Base-by-base conservation (phyloP, 305 asterid genomes). In the Euphrasia arctica region DNA sequence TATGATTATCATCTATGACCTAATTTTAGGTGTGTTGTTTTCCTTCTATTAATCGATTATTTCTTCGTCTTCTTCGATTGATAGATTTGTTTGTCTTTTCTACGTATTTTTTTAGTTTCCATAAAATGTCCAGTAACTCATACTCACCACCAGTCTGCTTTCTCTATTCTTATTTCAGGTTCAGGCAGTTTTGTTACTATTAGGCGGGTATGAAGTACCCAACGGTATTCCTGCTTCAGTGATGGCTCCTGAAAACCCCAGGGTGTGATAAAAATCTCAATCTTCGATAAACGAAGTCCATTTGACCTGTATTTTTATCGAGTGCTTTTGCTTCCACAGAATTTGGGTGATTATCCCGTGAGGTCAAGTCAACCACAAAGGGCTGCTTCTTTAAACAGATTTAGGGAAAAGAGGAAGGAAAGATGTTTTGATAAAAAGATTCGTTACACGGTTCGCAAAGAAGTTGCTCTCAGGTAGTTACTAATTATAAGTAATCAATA, bases 391-490 rank as follows among this genome's bases (percentile, higher is more conserved):
- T 86, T 90, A 73, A 86, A 84, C 73, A 81, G 97, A 34, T 93
- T 93, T 73, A 85, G 99, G 64, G 97, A 93, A 72, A 93, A 90
- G 84, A 82, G 95, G 73, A 93, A 93, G 81, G 99, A 90, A 56
- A 74, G 99, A 14, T 93, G 99, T 76, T 93, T 83, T 68, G 97
- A 90, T 60, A 93, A 93, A 81, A 93, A 86, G 79, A 93, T 90
- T 31, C 96, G 99, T 9, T 93, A 93, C 69, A 83, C 88, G 25
- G 99, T 93, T 61, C 83, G 99, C 72, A 90, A 90, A 83, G 97
- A 93, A 81, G 99, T 93, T 76, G 99, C 99, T 54, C 88, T 88
- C 67, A 86, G 97, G 99, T 93, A 83, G 69, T 71, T 15, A 66
- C 39, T 61, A 58, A 45, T 66, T 61, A 64, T 31, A 64, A 28